These are phyloP conservation scores for Trametes hirsuta DNA, from an alignment of 1,284 basidiomycete genomes.

Conservation along the genomic window DNA sequence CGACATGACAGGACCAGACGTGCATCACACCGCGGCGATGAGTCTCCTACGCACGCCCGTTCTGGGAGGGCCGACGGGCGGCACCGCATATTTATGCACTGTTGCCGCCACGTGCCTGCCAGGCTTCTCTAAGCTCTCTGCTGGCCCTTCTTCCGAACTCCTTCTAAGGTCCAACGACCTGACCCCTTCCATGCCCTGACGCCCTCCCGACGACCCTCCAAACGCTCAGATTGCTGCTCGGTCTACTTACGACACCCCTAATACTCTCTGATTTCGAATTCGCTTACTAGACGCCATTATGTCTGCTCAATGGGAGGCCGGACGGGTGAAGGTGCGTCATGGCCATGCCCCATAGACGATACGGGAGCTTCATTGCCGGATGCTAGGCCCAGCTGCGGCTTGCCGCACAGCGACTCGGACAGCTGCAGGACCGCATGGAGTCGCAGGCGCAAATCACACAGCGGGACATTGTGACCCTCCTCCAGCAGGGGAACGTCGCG, in stretches of 20 bases:
- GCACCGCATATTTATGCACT: constrained; percentile 12
- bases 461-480: constrained; percentile 65
- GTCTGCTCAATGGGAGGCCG: constrained; percentile 43
- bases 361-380: neutral
- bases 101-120: constrained; percentile 10
- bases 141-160: constrained; percentile 10
- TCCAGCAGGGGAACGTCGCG: constrained; percentile 60
- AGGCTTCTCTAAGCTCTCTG: constrained; percentile 1
- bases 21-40: constrained; percentile 10
- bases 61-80: constrained; percentile 5
- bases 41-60: neutral
- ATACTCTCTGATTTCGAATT: constrained; percentile 4
- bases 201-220: neutral
- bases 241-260: neutral
- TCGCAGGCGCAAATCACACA: constrained; percentile 62
- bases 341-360: neutral
- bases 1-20: neutral
- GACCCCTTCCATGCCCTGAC: constrained; percentile 4
- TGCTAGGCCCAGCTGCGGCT: constrained; percentile 62
- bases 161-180: neutral
- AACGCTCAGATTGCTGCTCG: neutral
- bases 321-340: constrained; percentile 48
- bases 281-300: constrained; percentile 10
- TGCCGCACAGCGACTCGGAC: constrained; percentile 66
- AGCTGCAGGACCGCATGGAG: constrained; percentile 70